A percentile compares a stretch with the other conserved stretches of the same genome.
phyloP scores from a whole-genome alignment of 148 eudicot genomes.

The Simmondsia chinensis region DNA sequence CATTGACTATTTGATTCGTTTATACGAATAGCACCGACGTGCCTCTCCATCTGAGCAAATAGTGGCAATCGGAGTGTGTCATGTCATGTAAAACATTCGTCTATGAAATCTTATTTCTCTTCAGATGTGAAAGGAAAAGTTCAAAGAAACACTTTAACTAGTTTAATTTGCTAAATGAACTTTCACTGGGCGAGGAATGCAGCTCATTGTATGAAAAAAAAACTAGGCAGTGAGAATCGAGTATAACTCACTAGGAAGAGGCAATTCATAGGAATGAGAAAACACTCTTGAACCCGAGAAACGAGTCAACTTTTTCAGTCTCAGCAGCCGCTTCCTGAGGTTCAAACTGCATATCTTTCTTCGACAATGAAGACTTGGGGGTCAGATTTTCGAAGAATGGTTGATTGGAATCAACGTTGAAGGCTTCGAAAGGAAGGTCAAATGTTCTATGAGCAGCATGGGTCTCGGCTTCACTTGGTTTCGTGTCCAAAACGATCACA shows the following conservation, averaged over 20 bases:
- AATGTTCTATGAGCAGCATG: conserved; percentile 14
- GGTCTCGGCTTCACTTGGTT: conserved; percentile 5
- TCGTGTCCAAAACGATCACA: background rate
- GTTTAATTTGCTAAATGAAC: too few relatives aligned
- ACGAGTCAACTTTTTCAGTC: conserved; percentile 28
- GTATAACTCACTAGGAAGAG: background rate
- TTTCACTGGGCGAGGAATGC: too few relatives aligned
- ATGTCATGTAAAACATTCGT: too few relatives aligned
- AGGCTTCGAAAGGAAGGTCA: conserved; percentile 23
- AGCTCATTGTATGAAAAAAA: too few relatives aligned
- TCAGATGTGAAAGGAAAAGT: too few relatives aligned
- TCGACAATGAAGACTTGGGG: background rate
- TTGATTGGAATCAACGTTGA: conserved; percentile 1
- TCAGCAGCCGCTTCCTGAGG: conserved; percentile 12
- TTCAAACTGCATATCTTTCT: conserved; percentile 10
- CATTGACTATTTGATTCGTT: too few relatives aligned
- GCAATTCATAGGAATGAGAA: conserved; percentile 67
- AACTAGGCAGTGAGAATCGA: too few relatives aligned
- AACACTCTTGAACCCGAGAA: conserved; percentile 65
- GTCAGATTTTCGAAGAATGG: conserved; percentile 2
- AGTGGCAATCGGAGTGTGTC: too few relatives aligned
- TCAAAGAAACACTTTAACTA: too few relatives aligned
- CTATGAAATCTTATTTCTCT: too few relatives aligned
- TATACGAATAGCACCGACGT: too few relatives aligned
- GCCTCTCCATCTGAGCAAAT: too few relatives aligned